Conservation (phyloP, 805 yeast species). For the Pichia phayaonensis region DNA sequence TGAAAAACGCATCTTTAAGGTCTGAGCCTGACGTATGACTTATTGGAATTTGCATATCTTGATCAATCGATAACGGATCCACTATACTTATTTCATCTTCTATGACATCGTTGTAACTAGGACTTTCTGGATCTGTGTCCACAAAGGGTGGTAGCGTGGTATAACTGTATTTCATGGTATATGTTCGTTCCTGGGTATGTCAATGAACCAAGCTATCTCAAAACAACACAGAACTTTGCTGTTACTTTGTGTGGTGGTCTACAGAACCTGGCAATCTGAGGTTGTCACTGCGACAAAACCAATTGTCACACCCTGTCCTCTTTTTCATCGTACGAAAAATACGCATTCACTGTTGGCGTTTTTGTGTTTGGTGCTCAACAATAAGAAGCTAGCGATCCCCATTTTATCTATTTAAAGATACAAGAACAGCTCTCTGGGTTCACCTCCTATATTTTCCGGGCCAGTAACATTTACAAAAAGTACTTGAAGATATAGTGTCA, state of each 20-base stretch:
- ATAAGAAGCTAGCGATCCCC: background rate
- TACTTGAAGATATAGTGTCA: too few relatives aligned
- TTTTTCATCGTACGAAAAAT: background rate
- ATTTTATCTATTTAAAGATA: too few relatives aligned
- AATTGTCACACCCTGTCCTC: background rate
- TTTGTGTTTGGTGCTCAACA: background rate
- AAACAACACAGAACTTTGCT: background rate
- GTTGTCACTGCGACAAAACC: background rate
- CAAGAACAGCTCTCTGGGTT: background rate
- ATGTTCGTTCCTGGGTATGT: background rate
- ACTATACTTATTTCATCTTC: conserved; percentile 12
- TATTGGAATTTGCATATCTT: background rate
- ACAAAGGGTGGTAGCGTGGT: background rate
- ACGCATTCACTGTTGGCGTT: background rate
- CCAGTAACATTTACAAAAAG: background rate
- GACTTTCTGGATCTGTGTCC: background rate
- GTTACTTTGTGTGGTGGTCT: background rate
- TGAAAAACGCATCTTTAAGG: conserved; percentile 87
- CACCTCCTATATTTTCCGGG: background rate
- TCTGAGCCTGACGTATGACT: conserved; percentile 29
- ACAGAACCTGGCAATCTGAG: background rate
- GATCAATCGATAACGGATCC: conserved; percentile 8
- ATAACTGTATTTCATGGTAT: background rate
- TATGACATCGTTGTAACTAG: conserved; percentile 9
- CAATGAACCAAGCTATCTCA: background rate